Evolutionary conservation across 495 filamentous ascomycete genomes (phyloP).

Genomic region (Letharia columbiana): DNA sequence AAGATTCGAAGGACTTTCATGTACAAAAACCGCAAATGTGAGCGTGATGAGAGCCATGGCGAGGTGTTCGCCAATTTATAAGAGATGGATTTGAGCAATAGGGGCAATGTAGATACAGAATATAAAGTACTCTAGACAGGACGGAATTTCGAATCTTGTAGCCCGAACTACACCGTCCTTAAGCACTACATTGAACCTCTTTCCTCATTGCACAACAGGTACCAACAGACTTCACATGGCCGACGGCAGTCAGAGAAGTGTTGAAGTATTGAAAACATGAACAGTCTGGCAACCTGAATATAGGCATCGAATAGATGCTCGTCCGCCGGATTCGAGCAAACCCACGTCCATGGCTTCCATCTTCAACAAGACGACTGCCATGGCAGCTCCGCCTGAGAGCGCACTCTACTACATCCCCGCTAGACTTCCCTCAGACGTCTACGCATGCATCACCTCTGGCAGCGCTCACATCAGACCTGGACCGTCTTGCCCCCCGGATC

Average conservation of each 20-base stretch:
- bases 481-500: slow-evolving; percentile 82
- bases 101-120: background rate
- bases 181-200: background rate
- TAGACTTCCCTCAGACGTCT: background rate
- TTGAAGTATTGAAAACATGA: background rate
- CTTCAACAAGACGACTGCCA: slow-evolving; percentile 3
- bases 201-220: background rate
- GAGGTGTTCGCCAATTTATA: background rate
- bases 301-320: slow-evolving; percentile 15
- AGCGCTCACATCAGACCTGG: slow-evolving; percentile 70
- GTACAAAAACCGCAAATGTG: background rate
- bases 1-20: too few relatives aligned
- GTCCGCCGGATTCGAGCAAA: slow-evolving; percentile 6
- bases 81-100: too few relatives aligned
- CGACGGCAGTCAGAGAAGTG: background rate
- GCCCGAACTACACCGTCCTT: too few relatives aligned
- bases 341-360: slow-evolving; percentile 14
- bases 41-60: background rate
- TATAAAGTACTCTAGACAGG: too few relatives aligned
- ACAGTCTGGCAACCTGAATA: background rate
- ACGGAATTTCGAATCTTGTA: background rate
- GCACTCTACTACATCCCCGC: background rate
- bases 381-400: slow-evolving; percentile 2
- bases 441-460: slow-evolving; percentile 37
- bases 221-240: background rate